These are phyloP conservation scores for Elsinoe necatrix DNA, from an alignment of 2,329 filamentous ascomycete genomes.

Conservation along the genomic window DNA sequence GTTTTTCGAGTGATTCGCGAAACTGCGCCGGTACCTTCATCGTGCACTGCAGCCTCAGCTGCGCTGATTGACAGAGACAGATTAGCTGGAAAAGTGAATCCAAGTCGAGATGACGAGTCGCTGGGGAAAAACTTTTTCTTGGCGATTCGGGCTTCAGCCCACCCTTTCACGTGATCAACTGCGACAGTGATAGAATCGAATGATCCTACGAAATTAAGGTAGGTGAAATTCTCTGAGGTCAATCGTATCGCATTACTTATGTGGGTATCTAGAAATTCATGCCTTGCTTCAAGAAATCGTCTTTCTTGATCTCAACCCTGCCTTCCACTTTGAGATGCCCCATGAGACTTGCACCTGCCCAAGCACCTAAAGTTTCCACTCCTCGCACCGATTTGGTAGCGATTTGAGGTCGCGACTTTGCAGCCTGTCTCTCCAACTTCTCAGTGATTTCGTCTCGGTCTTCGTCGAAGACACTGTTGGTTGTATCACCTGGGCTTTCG, in stretches of 20 bases:
- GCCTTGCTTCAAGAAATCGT: conserved; percentile 62
- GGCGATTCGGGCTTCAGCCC: too few relatives aligned
- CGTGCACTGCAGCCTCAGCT: not conserved
- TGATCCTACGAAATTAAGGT: too few relatives aligned
- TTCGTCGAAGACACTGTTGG: conserved; percentile 24
- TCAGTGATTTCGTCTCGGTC: conserved; percentile 52
- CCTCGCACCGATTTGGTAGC: conserved; percentile 55
- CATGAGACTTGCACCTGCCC: conserved; percentile 64
- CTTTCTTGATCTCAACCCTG: conserved; percentile 61
- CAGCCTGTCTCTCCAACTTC: conserved; percentile 45
- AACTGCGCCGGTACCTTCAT: not conserved
- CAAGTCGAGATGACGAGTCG: too few relatives aligned
- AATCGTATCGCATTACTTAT: not conserved
- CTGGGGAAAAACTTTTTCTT: too few relatives aligned
- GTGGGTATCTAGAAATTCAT: conserved; percentile 12
- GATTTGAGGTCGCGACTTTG: conserved; percentile 34
- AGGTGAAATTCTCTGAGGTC: too few relatives aligned
- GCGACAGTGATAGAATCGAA: too few relatives aligned
- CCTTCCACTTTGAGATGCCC: conserved; percentile 60
- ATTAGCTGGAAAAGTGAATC: too few relatives aligned
- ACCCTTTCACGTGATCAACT: too few relatives aligned
- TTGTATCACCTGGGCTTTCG: too few relatives aligned
- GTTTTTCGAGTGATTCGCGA: not conserved
- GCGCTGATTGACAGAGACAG: too few relatives aligned
- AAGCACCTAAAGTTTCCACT: conserved; percentile 62